phyloP scores from a whole-genome alignment of 1,284 basidiomycete species.

The Porphyrellus sp. region DNA sequence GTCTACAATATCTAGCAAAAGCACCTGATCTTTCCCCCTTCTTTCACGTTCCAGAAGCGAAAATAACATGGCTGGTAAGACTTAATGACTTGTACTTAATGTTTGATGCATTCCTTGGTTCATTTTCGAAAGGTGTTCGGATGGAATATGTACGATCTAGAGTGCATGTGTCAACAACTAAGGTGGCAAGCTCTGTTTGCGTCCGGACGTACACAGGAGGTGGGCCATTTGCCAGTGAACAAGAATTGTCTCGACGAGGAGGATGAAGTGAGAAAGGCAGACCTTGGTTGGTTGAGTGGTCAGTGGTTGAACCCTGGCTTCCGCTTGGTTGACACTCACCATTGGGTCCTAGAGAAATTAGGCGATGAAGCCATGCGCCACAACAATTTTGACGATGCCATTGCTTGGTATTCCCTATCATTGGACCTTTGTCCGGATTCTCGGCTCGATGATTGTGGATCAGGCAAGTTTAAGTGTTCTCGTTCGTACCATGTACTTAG shows the following conservation, averaged over 20 bases:
- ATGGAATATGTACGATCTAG: background rate
- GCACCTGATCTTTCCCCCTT: background rate
- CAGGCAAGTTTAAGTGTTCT: background rate
- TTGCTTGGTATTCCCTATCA: conserved; percentile 1
- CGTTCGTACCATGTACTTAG: background rate
- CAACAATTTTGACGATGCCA: background rate
- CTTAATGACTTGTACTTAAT: background rate
- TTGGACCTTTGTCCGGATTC: background rate
- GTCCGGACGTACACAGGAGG: background rate
- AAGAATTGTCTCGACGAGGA: background rate
- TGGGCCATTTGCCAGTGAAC: background rate
- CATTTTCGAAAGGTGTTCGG: background rate
- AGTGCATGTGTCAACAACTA: background rate
- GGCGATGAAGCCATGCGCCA: background rate
- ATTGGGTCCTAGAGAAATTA: background rate
- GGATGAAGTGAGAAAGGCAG: background rate
- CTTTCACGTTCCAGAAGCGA: background rate
- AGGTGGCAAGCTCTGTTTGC: background rate
- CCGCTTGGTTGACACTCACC: background rate
- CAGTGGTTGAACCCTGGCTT: background rate
- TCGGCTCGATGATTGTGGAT: background rate
- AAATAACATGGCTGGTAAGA: background rate
- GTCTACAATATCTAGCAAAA: background rate
- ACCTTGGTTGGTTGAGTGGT: conserved; percentile 1
- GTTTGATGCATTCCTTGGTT: background rate